These are phyloP conservation scores for Dittrichia graveolens DNA, from an alignment of 129 eudicot species.

Conservation along the genomic window DNA sequence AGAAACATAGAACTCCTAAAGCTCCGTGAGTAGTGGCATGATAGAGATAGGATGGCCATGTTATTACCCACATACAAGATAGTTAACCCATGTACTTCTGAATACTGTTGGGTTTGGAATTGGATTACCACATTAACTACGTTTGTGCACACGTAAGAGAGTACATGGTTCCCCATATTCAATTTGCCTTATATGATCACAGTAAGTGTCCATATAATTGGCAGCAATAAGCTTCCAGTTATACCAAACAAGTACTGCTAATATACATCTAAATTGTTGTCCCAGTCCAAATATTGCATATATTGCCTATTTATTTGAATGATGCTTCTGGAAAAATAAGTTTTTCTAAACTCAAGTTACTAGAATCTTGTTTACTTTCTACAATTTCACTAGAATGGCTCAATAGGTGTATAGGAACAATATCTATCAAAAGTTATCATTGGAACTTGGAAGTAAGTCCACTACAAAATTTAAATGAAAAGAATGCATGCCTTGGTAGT, in stretches of 20 bases:
- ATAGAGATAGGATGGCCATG: neutral
- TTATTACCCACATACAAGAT: neutral
- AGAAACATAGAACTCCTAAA: too few species aligned
- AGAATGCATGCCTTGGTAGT: too few species aligned
- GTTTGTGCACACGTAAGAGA: too few species aligned
- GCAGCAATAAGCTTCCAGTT: neutral
- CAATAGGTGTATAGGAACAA: too few species aligned
- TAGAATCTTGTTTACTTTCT: neutral
- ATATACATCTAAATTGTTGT: neutral
- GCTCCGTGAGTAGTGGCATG: too few species aligned
- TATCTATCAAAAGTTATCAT: too few species aligned
- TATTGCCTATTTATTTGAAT: neutral
- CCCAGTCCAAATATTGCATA: neutral
- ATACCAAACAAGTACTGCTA: neutral
- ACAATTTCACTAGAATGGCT: neutral
- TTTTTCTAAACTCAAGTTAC: neutral
- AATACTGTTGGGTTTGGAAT: slow-evolving; percentile 1
- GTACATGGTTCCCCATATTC: too few species aligned
- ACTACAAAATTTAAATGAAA: neutral
- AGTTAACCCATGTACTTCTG: neutral
- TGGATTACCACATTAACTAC: too few species aligned
- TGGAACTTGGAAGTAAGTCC: neutral
- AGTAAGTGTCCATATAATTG: neutral
- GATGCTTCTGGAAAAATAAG: neutral
- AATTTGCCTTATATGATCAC: too few species aligned